Percentiles rank a stretch among this genome's conserved stretches.
These are phyloP conservation scores for Trichoderma simmonsii DNA, from an alignment of 2,329 filamentous ascomycete species.

Conservation along the genomic window DNA sequence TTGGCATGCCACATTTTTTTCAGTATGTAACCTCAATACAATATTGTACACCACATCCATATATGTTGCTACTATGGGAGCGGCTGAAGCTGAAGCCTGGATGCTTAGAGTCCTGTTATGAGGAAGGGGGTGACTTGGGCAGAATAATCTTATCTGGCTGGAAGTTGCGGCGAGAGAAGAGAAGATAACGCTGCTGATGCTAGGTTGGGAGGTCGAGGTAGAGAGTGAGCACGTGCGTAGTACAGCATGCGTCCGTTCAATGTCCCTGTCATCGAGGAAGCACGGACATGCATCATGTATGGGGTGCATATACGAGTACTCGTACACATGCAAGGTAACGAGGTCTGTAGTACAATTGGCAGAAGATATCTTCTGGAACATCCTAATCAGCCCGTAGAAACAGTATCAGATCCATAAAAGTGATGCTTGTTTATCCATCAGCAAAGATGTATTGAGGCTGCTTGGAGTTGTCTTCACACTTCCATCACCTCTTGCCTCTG, in stretches of 20 bases:
- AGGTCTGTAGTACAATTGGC: no score
- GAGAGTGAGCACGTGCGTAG: neutral
- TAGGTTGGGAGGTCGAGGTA: neutral
- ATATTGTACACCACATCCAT: neutral
- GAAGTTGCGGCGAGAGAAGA: constrained; percentile 4
- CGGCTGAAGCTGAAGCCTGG: neutral
- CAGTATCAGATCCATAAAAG: neutral
- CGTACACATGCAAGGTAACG: neutral
- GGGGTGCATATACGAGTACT: neutral
- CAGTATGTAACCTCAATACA: neutral
- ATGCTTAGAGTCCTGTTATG: neutral
- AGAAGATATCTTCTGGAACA: neutral
- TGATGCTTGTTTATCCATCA: no score
- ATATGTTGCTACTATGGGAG: neutral
- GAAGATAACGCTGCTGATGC: neutral
- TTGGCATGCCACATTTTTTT: neutral
- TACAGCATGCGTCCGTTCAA: neutral
- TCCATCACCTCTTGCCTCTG: neutral
- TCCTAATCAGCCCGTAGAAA: neutral
- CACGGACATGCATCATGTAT: neutral
- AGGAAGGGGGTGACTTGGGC: neutral
- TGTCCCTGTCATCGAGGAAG: neutral
- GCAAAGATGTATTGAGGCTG: neutral
- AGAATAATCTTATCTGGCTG: neutral
- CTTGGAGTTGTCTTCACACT: neutral